Conservation (phyloP, 2,329 filamentous ascomycete species). For the Alternaria gaisen region DNA sequence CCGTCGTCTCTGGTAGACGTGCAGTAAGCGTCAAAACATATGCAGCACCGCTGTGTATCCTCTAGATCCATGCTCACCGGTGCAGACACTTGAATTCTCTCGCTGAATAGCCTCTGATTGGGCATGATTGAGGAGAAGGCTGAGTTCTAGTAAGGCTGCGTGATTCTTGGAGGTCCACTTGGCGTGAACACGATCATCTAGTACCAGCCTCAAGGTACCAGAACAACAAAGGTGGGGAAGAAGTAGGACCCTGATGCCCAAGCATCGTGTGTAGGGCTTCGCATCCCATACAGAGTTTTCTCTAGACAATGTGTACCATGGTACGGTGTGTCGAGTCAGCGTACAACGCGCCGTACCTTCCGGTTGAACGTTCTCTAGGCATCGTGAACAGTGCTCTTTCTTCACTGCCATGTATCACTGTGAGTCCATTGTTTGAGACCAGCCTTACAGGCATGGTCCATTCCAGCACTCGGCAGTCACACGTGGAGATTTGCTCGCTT, state of each 20-base stretch:
- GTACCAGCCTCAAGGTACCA: constrained; percentile 8
- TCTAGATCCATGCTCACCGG: constrained; percentile 13
- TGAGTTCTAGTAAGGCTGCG: background rate
- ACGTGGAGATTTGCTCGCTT: constrained; percentile 9
- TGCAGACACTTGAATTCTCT: background rate
- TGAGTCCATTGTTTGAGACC: background rate
- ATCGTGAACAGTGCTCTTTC: background rate
- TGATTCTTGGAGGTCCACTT: constrained; percentile 2
- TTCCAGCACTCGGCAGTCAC: background rate
- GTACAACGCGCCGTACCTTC: constrained; percentile 6
- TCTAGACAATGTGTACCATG: background rate
- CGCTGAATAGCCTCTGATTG: constrained; percentile 3
- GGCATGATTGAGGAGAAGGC: constrained; percentile 9
- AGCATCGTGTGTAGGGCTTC: background rate
- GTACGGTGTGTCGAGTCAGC: constrained; percentile 4
- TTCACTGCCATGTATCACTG: background rate
- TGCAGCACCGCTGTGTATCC: constrained; percentile 18
- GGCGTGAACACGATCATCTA: constrained; percentile 9
- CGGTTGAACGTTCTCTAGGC: background rate
- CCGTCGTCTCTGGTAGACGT: constrained; percentile 2
- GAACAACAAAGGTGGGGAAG: constrained; percentile 7
- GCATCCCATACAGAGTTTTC: background rate
- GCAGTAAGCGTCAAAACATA: constrained; percentile 23
- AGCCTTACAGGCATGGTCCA: background rate
- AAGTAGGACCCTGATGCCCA: constrained; percentile 6